Conservation (phyloP, 495 filamentous ascomycete species). For the Penicillium paxilli region DNA sequence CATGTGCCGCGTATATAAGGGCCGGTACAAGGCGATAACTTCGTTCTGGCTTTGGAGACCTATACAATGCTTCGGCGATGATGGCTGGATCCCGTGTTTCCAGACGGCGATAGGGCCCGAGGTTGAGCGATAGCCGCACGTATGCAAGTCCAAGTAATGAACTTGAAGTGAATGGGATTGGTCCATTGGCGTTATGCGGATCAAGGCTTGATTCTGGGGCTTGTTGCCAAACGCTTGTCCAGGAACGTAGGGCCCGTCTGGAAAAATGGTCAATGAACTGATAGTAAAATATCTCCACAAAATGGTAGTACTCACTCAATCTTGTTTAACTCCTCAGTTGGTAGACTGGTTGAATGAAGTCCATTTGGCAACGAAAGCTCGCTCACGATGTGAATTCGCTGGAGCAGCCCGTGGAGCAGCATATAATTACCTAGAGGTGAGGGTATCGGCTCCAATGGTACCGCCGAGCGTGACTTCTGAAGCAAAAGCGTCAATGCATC, state of each 20-base stretch:
- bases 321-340: conserved; percentile 41
- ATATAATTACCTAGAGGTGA: conserved; percentile 42
- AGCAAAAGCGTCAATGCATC: conserved; percentile 39
- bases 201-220: conserved; percentile 44
- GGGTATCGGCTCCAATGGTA: conserved; percentile 34
- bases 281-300: not conserved
- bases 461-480: conserved; percentile 29
- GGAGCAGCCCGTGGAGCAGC: conserved; percentile 39
- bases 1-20: conserved; percentile 40
- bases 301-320: conserved; percentile 28
- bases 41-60: conserved; percentile 34
- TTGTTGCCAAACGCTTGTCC: conserved; percentile 45
- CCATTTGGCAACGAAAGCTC: conserved; percentile 40
- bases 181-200: conserved; percentile 41
- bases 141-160: conserved; percentile 42
- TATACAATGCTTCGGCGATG: conserved; percentile 34
- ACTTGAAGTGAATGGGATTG: conserved; percentile 42
- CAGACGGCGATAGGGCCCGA: conserved; percentile 38
- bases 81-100: conserved; percentile 36
- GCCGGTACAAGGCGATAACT: conserved; percentile 40
- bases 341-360: conserved; percentile 29
- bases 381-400: conserved; percentile 40
- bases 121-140: conserved; percentile 37
- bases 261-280: not conserved
- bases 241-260: conserved; percentile 38